These are phyloP conservation scores for Termitomyces titanicus DNA, from an alignment of 768 basidiomycete genomes.

Conservation along the genomic window DNA sequence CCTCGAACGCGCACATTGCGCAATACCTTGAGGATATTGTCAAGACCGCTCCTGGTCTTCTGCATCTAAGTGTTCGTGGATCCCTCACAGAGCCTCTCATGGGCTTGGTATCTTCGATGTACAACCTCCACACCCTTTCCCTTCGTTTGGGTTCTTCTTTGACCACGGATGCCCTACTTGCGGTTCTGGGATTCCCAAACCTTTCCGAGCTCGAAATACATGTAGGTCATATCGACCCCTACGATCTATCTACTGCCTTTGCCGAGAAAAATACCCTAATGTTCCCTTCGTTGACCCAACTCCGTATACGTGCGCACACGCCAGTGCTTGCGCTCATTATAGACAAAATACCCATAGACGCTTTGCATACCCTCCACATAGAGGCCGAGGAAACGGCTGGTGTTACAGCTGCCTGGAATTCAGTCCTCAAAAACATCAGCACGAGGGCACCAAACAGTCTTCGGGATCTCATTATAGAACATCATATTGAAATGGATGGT, in stretches of 20 bases:
- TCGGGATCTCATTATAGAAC: slow-evolving; percentile 36
- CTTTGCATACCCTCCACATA: slow-evolving; percentile 33
- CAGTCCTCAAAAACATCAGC: slow-evolving; percentile 28
- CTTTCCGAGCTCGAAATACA: slow-evolving; percentile 43
- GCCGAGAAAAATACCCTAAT: slow-evolving; percentile 10
- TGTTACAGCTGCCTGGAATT: slow-evolving; percentile 28
- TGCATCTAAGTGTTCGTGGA: slow-evolving; percentile 38
- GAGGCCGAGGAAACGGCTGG: slow-evolving; percentile 29
- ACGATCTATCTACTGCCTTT: slow-evolving; percentile 17
- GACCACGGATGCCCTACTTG: slow-evolving; percentile 29
- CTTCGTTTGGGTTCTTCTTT: slow-evolving; percentile 37
- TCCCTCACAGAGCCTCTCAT: slow-evolving; percentile 25
- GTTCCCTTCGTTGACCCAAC: slow-evolving; percentile 34
- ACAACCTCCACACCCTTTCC: slow-evolving; percentile 30
- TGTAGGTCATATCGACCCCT: slow-evolving; percentile 31
- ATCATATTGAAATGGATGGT: slow-evolving; percentile 36
- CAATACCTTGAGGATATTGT: slow-evolving; percentile 26
- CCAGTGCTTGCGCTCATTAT: slow-evolving; percentile 32
- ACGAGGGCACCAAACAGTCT: slow-evolving; percentile 26
- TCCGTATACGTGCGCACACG: slow-evolving; percentile 37
- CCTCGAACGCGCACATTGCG: slow-evolving; percentile 17
- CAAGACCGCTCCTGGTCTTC: slow-evolving; percentile 26
- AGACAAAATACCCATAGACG: slow-evolving; percentile 25
- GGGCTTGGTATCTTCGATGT: slow-evolving; percentile 27
- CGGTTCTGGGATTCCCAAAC: slow-evolving; percentile 32